Base-by-base conservation (phyloP, 176 grass and related monocot genomes). In the Oryza brachyantha region DNA sequence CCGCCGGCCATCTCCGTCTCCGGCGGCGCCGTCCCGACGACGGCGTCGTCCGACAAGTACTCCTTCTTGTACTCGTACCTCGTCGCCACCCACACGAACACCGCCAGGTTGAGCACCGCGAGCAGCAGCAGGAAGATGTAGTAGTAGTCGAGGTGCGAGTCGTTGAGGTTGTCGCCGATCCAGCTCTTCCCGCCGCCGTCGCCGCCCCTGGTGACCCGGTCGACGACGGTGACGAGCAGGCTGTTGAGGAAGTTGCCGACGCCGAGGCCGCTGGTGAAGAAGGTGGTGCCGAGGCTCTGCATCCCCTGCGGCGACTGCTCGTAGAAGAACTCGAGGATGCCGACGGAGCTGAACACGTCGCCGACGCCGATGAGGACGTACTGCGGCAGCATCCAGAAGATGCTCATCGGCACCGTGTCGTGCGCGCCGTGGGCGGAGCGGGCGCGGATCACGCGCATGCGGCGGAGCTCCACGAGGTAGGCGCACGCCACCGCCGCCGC, bases 321-420 rank as follows among this genome's bases (percentile, higher is more conserved):
- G 40, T 94, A 94, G 88, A 94, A 94, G 79, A 94, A 94, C 68
- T 94, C 91, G 40, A 91, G 82, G 78, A 94, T 70, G 17, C 91
- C 91, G 29, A 94, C 87, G 58, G 91, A 76, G 39, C 75, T 88
- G 82, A 94, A 94, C 54, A 94, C 91, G 62, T 94, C 91, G 64
- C 85, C 88, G 13, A 93, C 65, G 13, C 91, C 92, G 6, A 94
- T 76, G 24, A 94, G 70, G 26, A 81, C 61, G 77, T 94, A 94
- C 78, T 94, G 92, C 25, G 92, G 92, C 73, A 94, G 85, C 57
- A 94, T 77, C 92, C 92, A 94, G 80, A 94, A 80, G 34, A 94
- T 81, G 72, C 83, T 88, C 88, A 94, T 94, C 12, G 92, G 92
- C 41, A 94, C 88, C 13, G 84, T 72, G 16, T 88, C 79, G 22